Conservation (phyloP, 257 asterid genomes). For the Solanum boliviense region DNA sequence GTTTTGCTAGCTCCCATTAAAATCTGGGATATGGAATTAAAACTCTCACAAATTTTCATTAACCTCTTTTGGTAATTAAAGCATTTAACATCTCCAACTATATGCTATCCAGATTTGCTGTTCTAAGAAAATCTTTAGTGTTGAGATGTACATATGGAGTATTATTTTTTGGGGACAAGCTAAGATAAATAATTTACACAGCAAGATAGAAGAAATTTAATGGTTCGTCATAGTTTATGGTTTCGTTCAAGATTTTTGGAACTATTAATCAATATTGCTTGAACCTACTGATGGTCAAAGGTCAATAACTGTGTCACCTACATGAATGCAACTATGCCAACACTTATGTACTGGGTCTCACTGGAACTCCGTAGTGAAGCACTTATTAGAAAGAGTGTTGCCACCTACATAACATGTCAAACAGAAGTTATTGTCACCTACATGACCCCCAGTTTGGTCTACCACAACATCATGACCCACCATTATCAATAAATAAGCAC, state of each 20-base stretch:
- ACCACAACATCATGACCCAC: neutral
- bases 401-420: neutral
- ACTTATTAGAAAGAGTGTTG: neutral
- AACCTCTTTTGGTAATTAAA: neutral
- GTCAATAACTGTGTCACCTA: neutral
- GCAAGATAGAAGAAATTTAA: neutral
- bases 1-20: neutral
- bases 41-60: neutral
- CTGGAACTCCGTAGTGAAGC: neutral
- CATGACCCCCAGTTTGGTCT: neutral
- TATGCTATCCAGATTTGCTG: neutral
- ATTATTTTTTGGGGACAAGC: neutral
- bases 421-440: neutral
- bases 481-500: neutral
- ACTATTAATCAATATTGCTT: neutral
- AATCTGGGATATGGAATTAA: neutral
- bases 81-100: neutral
- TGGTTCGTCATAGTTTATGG: neutral
- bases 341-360: neutral
- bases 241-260: neutral
- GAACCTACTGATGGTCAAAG: neutral
- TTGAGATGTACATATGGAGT: neutral
- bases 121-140: neutral
- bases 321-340: neutral
- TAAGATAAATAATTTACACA: neutral